phyloP scores from a whole-genome alignment of 2,329 filamentous ascomycete genomes.

The Didymella arachidicola region DNA sequence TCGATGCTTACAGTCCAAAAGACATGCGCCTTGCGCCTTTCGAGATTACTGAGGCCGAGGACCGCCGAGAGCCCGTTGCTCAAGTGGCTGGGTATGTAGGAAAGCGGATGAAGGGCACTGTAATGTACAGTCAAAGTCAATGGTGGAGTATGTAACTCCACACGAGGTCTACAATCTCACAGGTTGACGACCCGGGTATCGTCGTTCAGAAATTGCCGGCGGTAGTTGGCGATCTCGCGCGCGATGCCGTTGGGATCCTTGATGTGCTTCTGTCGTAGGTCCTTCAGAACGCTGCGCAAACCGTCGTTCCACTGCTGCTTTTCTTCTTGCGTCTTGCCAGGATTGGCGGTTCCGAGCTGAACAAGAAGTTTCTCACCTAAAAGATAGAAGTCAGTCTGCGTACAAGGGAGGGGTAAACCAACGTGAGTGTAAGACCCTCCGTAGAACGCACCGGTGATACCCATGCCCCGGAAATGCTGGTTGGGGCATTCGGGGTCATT shows the following conservation, averaged over 20 bases:
- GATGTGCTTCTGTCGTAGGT: slow-evolving; percentile 47
- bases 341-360: slow-evolving; percentile 71
- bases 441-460: slow-evolving; percentile 73
- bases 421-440: slow-evolving; percentile 27
- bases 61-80: slow-evolving; percentile 1
- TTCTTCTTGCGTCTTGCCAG: slow-evolving; percentile 67
- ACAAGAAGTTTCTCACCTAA: slow-evolving; percentile 77
- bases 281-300: slow-evolving; percentile 48
- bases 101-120: slow-evolving; percentile 11
- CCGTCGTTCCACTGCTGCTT: slow-evolving; percentile 59
- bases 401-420: slow-evolving; percentile 43
- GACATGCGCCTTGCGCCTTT: slow-evolving; percentile 26
- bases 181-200: slow-evolving; percentile 51
- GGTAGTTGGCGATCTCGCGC: slow-evolving; percentile 49
- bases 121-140: slow-evolving; percentile 21
- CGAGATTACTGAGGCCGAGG: slow-evolving; percentile 14
- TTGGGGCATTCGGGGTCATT: slow-evolving; percentile 75
- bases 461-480: slow-evolving; percentile 82
- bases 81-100: slow-evolving; percentile 1
- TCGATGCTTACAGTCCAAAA: slow-evolving; percentile 36
- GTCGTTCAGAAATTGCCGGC: slow-evolving; percentile 52
- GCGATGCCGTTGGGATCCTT: slow-evolving; percentile 52
- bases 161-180: slow-evolving; percentile 23
- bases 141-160: slow-evolving; percentile 7
- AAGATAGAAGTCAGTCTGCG: slow-evolving; percentile 49